Base-by-base conservation (phyloP, 768 basidiomycete species). In the Leccinum arenicola region DNA sequence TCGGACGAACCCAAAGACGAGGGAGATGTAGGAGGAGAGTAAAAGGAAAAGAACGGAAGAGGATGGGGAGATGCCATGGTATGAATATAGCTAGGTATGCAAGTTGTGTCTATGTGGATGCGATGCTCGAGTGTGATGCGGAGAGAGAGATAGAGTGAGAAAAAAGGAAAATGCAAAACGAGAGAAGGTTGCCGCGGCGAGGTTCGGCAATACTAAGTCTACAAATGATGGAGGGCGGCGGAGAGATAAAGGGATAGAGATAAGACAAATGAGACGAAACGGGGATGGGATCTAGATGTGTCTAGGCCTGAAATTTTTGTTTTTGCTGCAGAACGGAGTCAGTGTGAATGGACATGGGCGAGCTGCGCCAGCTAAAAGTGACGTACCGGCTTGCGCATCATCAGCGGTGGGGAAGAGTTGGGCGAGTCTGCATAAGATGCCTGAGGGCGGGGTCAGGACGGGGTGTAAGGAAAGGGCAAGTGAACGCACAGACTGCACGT, bases 311-410 rank as follows among this genome's bases (percentile, higher is more conserved):
- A 21, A 75, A 73, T 75, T 73, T 73, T 69, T 74, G 50, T 68
- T 73, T 75, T 60, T 74, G 72, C 70, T 64, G 21, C 1, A 27
- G 1, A 12, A 8, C 4, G 12, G 23, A 7, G 21, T 45, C 43
- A 45, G 43, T 19, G 38, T 57, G 51, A 65, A 12, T 35, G 33
- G 23, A 10, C 49, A 4, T 29, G 1, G 43, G 49, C 1, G 7
- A 12, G 45, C 2, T 11, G 36, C 14, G 9, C 19, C 47, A 25
- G 23, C 21, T 9, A 23, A 23, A 11, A 11, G 2, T 6, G 7
- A 75, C 79, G 58, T 53, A 81, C 80, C 61, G 80, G 74, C 76
- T 78, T 79, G 52, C 80, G 81, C 82, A 84, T 85, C 81, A 84
- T 84, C 61, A 85, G 58, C 10, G 80, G 78, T 14, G 78, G 72